Percentiles rank a stretch among this genome's conserved stretches.
phyloP scores from a whole-genome alignment of 352 stramenopile species.

The Phytophthora foliorum region DNA sequence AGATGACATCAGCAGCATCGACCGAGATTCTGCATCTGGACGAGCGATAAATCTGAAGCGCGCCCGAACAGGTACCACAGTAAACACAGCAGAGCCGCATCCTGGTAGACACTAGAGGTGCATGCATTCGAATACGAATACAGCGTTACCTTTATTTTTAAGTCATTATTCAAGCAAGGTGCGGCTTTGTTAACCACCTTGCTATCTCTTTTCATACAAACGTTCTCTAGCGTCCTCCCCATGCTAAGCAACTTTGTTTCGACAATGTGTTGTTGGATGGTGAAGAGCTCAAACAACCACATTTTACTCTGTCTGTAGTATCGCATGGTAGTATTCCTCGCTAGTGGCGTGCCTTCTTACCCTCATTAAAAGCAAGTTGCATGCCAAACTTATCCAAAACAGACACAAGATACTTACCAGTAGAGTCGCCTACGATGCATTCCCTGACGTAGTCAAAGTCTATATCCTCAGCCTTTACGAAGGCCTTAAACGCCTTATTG shows the following conservation, averaged over 20 bases:
- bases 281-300: no score
- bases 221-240: slow-evolving; percentile 14
- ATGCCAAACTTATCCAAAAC: slow-evolving; percentile 28
- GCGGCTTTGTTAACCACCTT: slow-evolving; percentile 13
- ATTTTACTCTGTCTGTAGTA: no score
- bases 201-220: slow-evolving; percentile 10
- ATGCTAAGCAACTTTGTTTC: slow-evolving; percentile 22
- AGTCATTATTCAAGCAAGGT: slow-evolving; percentile 8
- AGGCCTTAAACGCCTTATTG: slow-evolving; percentile 18
- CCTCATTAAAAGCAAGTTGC: no score
- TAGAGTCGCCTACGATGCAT: no score
- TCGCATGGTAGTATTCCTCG: no score
- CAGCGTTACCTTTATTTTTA: slow-evolving; percentile 13
- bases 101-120: slow-evolving; percentile 23
- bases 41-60: no score
- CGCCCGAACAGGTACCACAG: no score
- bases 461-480: slow-evolving; percentile 24
- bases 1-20: slow-evolving; percentile 19
- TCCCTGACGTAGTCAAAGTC: no score
- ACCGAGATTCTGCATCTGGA: slow-evolving; percentile 33
- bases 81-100: slow-evolving; percentile 25
- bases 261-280: no score
- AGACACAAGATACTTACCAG: slow-evolving; percentile 22
- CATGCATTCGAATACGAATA: slow-evolving; percentile 18
- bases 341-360: no score